phyloP scores from a whole-genome alignment of 2,329 filamentous ascomycete genomes.

The Alternaria novae-zelandiae region DNA sequence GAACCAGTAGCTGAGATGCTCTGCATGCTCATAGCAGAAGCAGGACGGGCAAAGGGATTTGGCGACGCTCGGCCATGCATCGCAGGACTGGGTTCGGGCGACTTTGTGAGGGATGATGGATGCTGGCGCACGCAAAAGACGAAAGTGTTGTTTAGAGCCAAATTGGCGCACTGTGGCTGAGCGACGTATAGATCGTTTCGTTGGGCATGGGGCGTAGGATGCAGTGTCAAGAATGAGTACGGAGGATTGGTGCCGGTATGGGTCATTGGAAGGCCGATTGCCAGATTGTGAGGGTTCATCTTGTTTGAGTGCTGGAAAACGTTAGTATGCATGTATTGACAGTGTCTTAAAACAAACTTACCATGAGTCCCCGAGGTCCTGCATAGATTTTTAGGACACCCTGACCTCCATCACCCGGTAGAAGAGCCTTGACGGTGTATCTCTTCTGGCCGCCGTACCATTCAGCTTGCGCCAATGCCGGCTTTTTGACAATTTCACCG shows the following conservation, averaged over 20 bases:
- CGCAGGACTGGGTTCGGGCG: conserved; percentile 43
- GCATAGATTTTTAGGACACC: conserved; percentile 91
- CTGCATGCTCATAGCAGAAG: conserved; percentile 67
- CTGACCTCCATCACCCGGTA: conserved; percentile 90
- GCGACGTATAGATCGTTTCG: conserved; percentile 96
- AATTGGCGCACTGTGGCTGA: conserved; percentile 87
- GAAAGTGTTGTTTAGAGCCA: conserved; percentile 96
- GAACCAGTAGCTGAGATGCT: conserved; percentile 61
- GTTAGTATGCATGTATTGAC: conserved; percentile 19
- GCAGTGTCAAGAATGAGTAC: conserved; percentile 90
- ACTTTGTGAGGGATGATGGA: conserved; percentile 64
- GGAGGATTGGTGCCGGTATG: conserved; percentile 92
- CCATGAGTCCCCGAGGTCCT: conserved; percentile 91
- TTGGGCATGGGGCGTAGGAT: conserved; percentile 97
- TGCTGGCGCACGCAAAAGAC: conserved; percentile 96
- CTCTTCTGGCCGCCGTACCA: conserved; percentile 88
- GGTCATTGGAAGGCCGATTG: conserved; percentile 85
- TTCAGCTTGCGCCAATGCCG: conserved; percentile 86
- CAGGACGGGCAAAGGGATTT: conserved; percentile 60
- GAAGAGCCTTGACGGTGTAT: conserved; percentile 89
- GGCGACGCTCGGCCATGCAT: conserved; percentile 57
- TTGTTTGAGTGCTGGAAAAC: conserved; percentile 78
- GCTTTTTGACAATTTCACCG: conserved; percentile 83
- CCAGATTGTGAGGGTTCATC: conserved; percentile 91
- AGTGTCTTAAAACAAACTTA: conserved; percentile 29